A percentile compares a stretch with the other conserved stretches of the same genome.
These are phyloP conservation scores for Pulicaria dysenterica DNA, from an alignment of 129 eudicot species.

Conservation along the genomic window DNA sequence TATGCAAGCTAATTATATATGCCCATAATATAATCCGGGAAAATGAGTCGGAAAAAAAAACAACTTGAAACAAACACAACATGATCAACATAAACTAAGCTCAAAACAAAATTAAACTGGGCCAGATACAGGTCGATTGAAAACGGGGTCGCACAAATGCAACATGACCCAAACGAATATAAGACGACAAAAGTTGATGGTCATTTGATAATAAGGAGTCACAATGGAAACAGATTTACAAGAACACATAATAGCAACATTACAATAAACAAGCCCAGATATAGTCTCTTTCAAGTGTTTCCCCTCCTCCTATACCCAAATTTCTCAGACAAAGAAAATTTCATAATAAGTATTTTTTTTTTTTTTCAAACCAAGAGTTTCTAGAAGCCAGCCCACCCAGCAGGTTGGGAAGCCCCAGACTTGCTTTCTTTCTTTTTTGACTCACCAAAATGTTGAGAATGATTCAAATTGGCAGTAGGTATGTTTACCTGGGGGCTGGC, in stretches of 20 bases:
- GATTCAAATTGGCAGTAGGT: conserved; percentile 38
- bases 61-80: no score
- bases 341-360: background rate
- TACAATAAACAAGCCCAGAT: conserved; percentile 16
- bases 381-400: conserved; percentile 99
- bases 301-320: conserved; percentile 20
- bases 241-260: conserved; percentile 11
- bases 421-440: conserved; percentile 59
- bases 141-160: no score
- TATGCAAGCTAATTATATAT: no score
- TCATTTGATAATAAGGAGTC: background rate
- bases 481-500: conserved; percentile 47
- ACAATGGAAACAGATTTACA: conserved; percentile 15
- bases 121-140: no score
- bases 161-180: no score
- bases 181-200: background rate
- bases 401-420: conserved; percentile 70
- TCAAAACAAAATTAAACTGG: no score
- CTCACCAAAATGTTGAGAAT: conserved; percentile 55
- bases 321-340: background rate
- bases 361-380: background rate
- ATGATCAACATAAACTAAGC: no score
- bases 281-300: conserved; percentile 9
- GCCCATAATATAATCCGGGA: no score
- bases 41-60: no score